Evolutionary conservation across 257 asterid genomes (phyloP).

Genomic region (Primulina huaijiensis): DNA sequence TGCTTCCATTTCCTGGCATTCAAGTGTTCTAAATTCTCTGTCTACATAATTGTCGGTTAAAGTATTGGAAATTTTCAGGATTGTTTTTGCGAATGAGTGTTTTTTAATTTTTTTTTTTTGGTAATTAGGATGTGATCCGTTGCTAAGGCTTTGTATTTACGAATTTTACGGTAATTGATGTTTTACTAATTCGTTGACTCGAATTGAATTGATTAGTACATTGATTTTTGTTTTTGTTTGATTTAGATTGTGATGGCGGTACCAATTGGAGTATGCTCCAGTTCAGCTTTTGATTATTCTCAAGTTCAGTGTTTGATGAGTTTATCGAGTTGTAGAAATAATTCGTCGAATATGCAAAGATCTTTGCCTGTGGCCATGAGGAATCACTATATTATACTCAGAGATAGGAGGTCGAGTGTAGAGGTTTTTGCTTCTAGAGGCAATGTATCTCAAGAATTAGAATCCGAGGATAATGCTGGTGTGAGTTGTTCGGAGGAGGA

Average conservation of each 20-base stretch:
- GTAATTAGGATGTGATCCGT: conserved; percentile 4
- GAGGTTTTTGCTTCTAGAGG: conserved; percentile 46
- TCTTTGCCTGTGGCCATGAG: conserved; percentile 28
- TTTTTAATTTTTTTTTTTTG: neutral
- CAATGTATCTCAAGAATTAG: conserved; percentile 36
- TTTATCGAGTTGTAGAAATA: conserved; percentile 25
- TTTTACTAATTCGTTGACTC: too few relatives aligned
- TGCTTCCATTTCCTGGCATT: too few relatives aligned
- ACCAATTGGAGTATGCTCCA: conserved; percentile 45
- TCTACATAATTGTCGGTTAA: neutral
- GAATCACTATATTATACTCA: neutral
- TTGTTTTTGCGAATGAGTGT: neutral
- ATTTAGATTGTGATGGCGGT: conserved; percentile 45
- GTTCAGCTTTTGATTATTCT: conserved; percentile 46
- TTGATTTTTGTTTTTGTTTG: too few relatives aligned
- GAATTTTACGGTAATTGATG: conserved; percentile 4
- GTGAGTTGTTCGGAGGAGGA: too few relatives aligned
- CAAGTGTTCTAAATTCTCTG: neutral
- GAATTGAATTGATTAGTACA: neutral
- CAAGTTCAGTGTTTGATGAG: conserved; percentile 37
- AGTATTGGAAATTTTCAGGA: too few relatives aligned
- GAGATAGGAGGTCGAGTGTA: conserved; percentile 25
- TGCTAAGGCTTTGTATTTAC: neutral
- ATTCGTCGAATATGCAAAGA: conserved; percentile 35
- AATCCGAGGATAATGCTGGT: conserved; percentile 36